These are phyloP conservation scores for Cryptosporidium xiaoi DNA, from an alignment of 169 alveolate genomes.

Conservation along the genomic window DNA sequence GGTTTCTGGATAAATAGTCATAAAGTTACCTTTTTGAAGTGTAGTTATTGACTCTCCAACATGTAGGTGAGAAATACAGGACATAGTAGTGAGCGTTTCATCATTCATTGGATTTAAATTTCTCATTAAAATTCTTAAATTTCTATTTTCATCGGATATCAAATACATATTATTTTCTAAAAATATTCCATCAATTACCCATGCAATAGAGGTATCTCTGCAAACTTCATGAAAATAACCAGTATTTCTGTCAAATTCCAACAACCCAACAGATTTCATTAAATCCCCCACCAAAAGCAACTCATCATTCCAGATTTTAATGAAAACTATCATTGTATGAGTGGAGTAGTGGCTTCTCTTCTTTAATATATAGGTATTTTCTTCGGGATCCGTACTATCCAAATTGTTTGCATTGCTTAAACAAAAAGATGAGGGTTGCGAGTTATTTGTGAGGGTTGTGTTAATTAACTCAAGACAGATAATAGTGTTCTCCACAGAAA, in stretches of 20 bases:
- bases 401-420: conserved; percentile 5
- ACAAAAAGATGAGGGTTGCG: conserved; percentile 12
- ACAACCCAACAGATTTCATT: conserved; percentile 70
- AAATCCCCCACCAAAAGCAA: conserved; percentile 66
- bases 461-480: conserved; percentile 20
- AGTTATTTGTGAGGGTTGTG: neutral
- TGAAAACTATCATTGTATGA: conserved; percentile 69
- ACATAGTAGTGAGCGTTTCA: conserved; percentile 34
- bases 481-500: conserved; percentile 53
- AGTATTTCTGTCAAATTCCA: conserved; percentile 59
- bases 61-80: conserved; percentile 66
- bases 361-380: neutral
- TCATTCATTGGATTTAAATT: conserved; percentile 41
- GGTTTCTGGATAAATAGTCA: conserved; percentile 34
- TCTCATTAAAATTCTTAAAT: conserved; percentile 49
- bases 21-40: conserved; percentile 53
- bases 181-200: conserved; percentile 66
- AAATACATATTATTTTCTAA: conserved; percentile 38
- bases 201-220: conserved; percentile 52
- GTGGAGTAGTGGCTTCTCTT: conserved; percentile 34
- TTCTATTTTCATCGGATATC: conserved; percentile 58
- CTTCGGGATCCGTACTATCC: neutral
- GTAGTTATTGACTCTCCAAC: conserved; percentile 54
- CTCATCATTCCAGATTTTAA: conserved; percentile 41
- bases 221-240: conserved; percentile 53